phyloP scores from a whole-genome alignment of 2,329 filamentous ascomycete species.

The Zasmidium angulare region DNA sequence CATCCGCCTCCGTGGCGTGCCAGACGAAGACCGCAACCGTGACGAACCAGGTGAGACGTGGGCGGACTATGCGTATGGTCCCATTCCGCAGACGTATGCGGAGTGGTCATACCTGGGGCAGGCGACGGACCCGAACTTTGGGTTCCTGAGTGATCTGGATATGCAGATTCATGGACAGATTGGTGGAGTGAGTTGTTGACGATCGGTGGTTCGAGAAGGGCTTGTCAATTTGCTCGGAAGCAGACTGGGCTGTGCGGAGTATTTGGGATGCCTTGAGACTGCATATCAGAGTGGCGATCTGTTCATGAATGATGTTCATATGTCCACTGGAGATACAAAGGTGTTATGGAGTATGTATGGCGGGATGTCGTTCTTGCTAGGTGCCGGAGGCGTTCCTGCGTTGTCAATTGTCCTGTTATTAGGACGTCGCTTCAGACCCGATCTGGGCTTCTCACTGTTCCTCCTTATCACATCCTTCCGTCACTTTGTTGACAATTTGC shows the following conservation, averaged over 20 bases:
- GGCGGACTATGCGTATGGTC: slow-evolving; percentile 22
- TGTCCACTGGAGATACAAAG: background rate
- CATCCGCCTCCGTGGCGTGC: slow-evolving; percentile 19
- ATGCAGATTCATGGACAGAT: slow-evolving; percentile 18
- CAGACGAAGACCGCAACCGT: slow-evolving; percentile 17
- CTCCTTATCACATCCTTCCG: too few species aligned
- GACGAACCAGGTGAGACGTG: slow-evolving; percentile 18
- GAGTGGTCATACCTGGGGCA: slow-evolving; percentile 21
- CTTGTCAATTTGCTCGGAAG: too few species aligned
- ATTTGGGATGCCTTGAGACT: too few species aligned
- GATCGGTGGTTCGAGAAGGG: too few species aligned
- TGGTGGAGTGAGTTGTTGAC: slow-evolving; percentile 16
- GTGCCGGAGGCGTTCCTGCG: too few species aligned
- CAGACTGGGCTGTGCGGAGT: too few species aligned
- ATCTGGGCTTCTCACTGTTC: too few species aligned
- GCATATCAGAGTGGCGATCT: too few species aligned
- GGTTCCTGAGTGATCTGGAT: slow-evolving; percentile 19
- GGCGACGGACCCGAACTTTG: slow-evolving; percentile 22
- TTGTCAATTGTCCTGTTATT: too few species aligned
- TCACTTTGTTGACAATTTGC: too few species aligned
- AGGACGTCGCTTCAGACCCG: too few species aligned
- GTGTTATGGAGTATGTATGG: background rate
- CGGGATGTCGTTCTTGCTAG: background rate
- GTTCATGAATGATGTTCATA: slow-evolving; percentile 5
- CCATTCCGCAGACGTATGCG: slow-evolving; percentile 20